phyloP scores from a whole-genome alignment of 169 alveolate species.

The Plasmodium fragile region DNA sequence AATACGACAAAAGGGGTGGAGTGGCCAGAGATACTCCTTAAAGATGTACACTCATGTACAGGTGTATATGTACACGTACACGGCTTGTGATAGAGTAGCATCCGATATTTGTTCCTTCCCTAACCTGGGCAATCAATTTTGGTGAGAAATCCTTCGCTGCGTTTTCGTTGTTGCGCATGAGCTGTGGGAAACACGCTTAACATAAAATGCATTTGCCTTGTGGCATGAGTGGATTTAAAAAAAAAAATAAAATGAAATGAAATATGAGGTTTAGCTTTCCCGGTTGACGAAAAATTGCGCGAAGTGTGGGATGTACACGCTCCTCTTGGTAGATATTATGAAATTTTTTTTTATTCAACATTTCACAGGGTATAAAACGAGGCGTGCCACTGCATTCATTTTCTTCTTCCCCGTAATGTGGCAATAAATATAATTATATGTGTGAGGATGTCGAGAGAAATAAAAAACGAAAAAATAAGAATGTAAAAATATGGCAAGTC shows the following conservation, averaged over 20 bases:
- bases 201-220: background rate
- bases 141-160: background rate
- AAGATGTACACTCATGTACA: background rate
- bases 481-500: background rate
- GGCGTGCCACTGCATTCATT: background rate
- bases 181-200: background rate
- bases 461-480: background rate
- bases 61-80: slow-evolving; percentile 4
- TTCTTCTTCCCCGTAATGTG: background rate
- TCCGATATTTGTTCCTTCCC: background rate
- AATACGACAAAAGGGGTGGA: background rate
- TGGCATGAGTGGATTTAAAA: background rate
- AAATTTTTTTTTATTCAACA: background rate
- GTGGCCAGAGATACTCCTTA: background rate
- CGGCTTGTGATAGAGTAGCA: background rate
- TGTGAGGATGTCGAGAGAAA: background rate
- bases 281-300: background rate
- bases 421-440: background rate
- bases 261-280: background rate
- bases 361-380: background rate
- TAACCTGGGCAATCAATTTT: background rate
- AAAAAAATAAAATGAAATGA: background rate
- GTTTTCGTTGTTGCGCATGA: background rate
- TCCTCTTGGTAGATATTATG: background rate
- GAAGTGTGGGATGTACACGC: background rate